Base-by-base conservation (phyloP, 768 basidiomycete species). In the Candolleomyces eurysporus region DNA sequence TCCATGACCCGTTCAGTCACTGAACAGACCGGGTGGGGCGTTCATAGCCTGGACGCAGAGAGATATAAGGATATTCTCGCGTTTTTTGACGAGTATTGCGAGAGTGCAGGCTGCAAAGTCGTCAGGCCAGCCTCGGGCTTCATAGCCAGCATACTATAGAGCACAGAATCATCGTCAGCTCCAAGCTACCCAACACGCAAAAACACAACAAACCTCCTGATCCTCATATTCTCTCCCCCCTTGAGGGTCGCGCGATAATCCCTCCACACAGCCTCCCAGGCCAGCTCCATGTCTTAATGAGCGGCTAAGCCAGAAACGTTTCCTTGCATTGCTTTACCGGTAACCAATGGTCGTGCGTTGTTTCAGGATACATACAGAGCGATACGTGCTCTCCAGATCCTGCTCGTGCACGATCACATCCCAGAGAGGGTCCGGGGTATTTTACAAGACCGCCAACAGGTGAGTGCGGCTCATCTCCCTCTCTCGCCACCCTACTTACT, bases 41-140 rank as follows among this genome's bases (percentile, higher is more conserved):
- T 71, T 71, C 69, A 82, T 75, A 0, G 89, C 79, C 10, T 75
- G 48, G 76, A 75, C 57, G 82, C 80, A 58, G 80, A 81, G 66
- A 84, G 91, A n/a, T n/a, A 81, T 0, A 82, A 82, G 9, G 86
- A 85, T 0, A 92, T n/a, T n/a, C n/a, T n/a, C n/a, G n/a, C n/a
- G 82, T n/a, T 82, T 70, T 22, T 72, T 76, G 61, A 92, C 79
- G 70, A 83, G 81, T 11, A 67, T 56, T 0, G 69, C 72, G 3
- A 85, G 75, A 21, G 0, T 80, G 75, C 61, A 87, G 3, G 87
- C 82, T 0, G 90, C 89, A 63, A 85, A 89, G 69, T 93, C 91
- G 66, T 92, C 90, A n/a, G n/a, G n/a, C n/a, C n/a, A n/a, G n/a
- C n/a, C 91, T 31, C 91, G 85, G 7, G 86, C 91, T 79, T 94